Evolutionary conservation across 2,329 filamentous ascomycete genomes (phyloP).

Genomic region (Penicillium frequentans): DNA sequence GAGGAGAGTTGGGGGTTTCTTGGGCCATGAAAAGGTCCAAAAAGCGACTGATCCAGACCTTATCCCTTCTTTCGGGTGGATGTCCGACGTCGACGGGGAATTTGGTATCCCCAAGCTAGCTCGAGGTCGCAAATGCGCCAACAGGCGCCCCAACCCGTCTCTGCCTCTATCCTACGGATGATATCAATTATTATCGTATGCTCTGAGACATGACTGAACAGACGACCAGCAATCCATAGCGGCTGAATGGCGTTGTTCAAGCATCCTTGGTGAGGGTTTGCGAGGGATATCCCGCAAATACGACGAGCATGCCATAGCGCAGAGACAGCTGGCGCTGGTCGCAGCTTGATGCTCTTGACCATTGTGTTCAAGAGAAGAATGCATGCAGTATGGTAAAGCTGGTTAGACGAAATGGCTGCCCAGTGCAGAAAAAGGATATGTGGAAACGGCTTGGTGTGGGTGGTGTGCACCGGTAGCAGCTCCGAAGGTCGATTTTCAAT

Average conservation of each 20-base stretch:
- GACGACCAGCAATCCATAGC: conserved; percentile 56
- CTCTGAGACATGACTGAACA: conserved; percentile 53
- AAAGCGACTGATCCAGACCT: conserved; percentile 1
- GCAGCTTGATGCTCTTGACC: conserved; percentile 34
- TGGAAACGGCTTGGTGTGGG: conserved; percentile 50
- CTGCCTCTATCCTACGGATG: conserved; percentile 52
- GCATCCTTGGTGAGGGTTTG: conserved; percentile 57
- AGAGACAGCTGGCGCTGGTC: conserved; percentile 33
- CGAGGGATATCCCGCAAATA: conserved; percentile 57
- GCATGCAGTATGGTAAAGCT: conserved; percentile 58
- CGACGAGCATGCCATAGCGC: conserved; percentile 57
- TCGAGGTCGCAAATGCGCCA: conserved; percentile 58
- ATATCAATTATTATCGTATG: conserved; percentile 36
- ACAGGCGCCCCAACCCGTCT: conserved; percentile 55
- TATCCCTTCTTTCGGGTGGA: neutral
- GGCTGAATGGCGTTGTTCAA: conserved; percentile 61
- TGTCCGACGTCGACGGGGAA: conserved; percentile 10
- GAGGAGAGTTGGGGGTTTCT: conserved; percentile 25
- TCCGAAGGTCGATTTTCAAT: conserved; percentile 47
- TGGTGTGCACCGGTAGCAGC: conserved; percentile 47
- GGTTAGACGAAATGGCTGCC: conserved; percentile 58
- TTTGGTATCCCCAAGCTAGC: conserved; percentile 31
- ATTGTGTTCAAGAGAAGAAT: conserved; percentile 52
- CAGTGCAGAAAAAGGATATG: conserved; percentile 55
- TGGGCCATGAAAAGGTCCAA: conserved; percentile 8